These are phyloP conservation scores for Ceratobasidium sp. DNA, from an alignment of 1,284 basidiomycete genomes.

Conservation along the genomic window DNA sequence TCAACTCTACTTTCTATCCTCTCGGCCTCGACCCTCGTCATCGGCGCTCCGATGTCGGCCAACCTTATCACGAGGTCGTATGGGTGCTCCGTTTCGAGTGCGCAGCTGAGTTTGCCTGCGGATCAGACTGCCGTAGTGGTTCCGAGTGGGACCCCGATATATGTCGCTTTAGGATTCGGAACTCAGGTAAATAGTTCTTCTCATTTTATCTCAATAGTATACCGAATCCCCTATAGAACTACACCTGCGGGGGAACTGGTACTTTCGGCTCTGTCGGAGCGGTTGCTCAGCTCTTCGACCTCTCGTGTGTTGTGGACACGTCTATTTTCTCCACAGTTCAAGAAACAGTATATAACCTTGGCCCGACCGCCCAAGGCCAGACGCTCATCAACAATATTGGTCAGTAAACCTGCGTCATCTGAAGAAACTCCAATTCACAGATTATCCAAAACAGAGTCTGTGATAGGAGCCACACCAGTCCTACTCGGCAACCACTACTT, in stretches of 20 bases:
- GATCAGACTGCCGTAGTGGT: neutral
- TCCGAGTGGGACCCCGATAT: neutral
- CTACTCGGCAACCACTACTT: slow-evolving; percentile 1
- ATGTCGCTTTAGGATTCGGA: slow-evolving; percentile 21
- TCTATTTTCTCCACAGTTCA: neutral
- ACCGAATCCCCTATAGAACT: neutral
- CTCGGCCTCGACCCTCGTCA: neutral
- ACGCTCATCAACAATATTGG: neutral
- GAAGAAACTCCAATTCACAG: neutral
- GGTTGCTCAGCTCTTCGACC: slow-evolving; percentile 3
- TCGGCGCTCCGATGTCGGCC: slow-evolving; percentile 1
- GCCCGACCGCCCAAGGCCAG: neutral
- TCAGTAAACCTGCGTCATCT: neutral
- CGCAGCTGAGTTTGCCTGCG: neutral
- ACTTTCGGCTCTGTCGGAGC: slow-evolving; percentile 1
- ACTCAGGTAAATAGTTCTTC: slow-evolving; percentile 18
- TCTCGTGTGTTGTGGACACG: neutral
- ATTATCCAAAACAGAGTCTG: neutral
- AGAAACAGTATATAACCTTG: neutral
- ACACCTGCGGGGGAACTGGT: neutral
- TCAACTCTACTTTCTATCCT: slow-evolving; percentile 7
- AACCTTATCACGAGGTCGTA: neutral
- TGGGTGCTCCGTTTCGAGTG: neutral
- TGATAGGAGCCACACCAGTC: neutral
- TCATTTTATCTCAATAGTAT: too few relatives aligned